phyloP scores from a whole-genome alignment of 192 early-diverging fungal species.

The Coemansia reversa region DNA sequence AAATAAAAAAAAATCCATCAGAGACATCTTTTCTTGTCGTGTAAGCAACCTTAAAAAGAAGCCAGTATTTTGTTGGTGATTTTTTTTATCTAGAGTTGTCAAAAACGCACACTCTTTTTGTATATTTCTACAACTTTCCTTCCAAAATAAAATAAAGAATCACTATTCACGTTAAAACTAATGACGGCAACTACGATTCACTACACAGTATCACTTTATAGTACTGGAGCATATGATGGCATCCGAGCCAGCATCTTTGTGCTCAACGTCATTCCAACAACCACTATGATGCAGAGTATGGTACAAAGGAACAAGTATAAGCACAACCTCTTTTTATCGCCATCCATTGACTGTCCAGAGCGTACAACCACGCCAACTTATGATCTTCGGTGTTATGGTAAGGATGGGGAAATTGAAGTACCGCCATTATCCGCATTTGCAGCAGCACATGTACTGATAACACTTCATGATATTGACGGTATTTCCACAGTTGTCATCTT shows the following conservation, averaged over 20 bases:
- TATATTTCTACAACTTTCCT: no score
- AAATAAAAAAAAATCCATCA: no score
- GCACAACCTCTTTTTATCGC: constrained; percentile 16
- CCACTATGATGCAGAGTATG: constrained; percentile 4
- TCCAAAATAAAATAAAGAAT: no score
- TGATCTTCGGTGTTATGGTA: constrained; percentile 19
- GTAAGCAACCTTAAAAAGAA: no score
- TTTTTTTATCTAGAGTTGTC: no score
- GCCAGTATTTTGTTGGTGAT: no score
- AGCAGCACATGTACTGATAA: constrained; percentile 13
- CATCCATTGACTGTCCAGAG: not conserved
- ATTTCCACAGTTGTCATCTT: not conserved
- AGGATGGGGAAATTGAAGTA: constrained; percentile 1
- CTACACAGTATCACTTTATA: constrained; percentile 24
- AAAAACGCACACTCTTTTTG: no score
- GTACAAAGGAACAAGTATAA: constrained; percentile 6
- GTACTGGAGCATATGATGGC: constrained; percentile 23
- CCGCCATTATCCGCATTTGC: constrained; percentile 19
- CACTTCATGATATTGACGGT: not conserved
- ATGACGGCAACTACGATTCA: not conserved
- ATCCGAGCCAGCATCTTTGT: constrained; percentile 14
- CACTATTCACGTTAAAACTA: not conserved
- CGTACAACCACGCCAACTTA: constrained; percentile 7
- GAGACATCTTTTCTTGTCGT: no score
- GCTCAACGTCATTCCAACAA: not conserved